These are phyloP conservation scores for Podaxis carcinomalis DNA, from an alignment of 768 basidiomycete genomes.

Conservation along the genomic window DNA sequence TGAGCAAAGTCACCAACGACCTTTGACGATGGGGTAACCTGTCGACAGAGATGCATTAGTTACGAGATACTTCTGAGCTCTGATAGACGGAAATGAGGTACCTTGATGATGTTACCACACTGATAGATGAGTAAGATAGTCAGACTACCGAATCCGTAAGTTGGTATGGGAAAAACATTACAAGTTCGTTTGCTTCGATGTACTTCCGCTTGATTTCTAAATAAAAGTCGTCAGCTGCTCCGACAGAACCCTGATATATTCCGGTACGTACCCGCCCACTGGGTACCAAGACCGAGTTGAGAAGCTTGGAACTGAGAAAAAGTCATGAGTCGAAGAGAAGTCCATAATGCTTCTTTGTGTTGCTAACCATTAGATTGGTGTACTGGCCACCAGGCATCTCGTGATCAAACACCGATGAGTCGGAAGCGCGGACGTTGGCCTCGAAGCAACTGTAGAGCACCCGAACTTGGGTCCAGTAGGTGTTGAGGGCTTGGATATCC, in stretches of 20 bases:
- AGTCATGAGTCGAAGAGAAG: conserved; percentile 16
- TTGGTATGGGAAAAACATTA: conserved; percentile 32
- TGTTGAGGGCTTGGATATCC: conserved; percentile 95
- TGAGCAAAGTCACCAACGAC: conserved; percentile 99
- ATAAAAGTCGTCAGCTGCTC: conserved; percentile 10
- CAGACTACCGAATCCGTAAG: conserved; percentile 7
- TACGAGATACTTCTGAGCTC: neutral
- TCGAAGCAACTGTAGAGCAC: conserved; percentile 96
- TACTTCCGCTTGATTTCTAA: conserved; percentile 97
- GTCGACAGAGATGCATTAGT: conserved; percentile 9
- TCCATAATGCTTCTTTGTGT: conserved; percentile 9
- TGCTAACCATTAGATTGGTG: conserved; percentile 83
- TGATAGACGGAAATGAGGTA: conserved; percentile 15
- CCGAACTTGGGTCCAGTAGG: conserved; percentile 98
- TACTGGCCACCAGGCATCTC: conserved; percentile 99
- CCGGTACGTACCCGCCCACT: conserved; percentile 72
- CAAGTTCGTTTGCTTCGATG: conserved; percentile 94
- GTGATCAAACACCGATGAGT: conserved; percentile 97
- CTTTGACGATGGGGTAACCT: conserved; percentile 98
- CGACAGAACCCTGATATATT: conserved; percentile 10
- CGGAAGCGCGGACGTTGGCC: conserved; percentile 94
- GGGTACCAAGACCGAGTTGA: conserved; percentile 93
- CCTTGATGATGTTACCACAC: conserved; percentile 98
- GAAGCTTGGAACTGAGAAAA: conserved; percentile 88
- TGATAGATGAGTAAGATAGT: conserved; percentile 24